phyloP scores from a whole-genome alignment of 129 eudicot genomes.

The Smallanthus sonchifolius region DNA sequence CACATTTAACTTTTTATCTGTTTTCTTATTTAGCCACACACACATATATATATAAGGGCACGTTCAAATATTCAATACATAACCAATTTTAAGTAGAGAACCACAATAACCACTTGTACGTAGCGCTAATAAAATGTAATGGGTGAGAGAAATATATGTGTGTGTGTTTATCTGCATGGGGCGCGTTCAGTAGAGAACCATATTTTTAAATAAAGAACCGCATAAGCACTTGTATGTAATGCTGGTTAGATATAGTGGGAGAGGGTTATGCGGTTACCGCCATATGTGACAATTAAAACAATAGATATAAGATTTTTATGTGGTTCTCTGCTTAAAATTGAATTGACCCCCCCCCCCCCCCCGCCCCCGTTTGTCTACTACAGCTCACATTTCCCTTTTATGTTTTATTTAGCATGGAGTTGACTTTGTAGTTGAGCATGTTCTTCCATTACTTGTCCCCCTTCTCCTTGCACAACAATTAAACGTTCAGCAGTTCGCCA shows the following conservation, averaged over 20 bases:
- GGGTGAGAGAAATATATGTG: not conserved
- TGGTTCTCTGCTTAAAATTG: not conserved
- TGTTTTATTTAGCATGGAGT: slow-evolving; percentile 64
- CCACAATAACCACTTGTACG: not conserved
- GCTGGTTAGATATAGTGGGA: not conserved
- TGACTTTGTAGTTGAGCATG: slow-evolving; percentile 86
- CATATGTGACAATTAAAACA: not conserved
- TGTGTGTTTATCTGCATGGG: not conserved
- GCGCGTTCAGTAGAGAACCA: not conserved
- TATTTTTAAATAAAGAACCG: not conserved
- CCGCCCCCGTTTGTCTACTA: too few relatives aligned
- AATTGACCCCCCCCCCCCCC: too few relatives aligned
- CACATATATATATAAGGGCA: not conserved
- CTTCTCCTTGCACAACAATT: slow-evolving; percentile 90
- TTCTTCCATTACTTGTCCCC: slow-evolving; percentile 77
- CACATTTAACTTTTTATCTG: not conserved
- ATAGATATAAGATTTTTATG: not conserved
- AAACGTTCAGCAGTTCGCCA: slow-evolving; percentile 94
- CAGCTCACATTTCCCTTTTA: slow-evolving; percentile 13
- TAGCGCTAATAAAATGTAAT: not conserved
- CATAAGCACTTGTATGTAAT: not conserved
- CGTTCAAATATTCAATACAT: not conserved
- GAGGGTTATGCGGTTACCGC: not conserved
- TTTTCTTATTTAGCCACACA: not conserved
- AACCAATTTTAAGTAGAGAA: not conserved